phyloP scores from a whole-genome alignment of 768 basidiomycete genomes.

The Clavaria fumosa region DNA sequence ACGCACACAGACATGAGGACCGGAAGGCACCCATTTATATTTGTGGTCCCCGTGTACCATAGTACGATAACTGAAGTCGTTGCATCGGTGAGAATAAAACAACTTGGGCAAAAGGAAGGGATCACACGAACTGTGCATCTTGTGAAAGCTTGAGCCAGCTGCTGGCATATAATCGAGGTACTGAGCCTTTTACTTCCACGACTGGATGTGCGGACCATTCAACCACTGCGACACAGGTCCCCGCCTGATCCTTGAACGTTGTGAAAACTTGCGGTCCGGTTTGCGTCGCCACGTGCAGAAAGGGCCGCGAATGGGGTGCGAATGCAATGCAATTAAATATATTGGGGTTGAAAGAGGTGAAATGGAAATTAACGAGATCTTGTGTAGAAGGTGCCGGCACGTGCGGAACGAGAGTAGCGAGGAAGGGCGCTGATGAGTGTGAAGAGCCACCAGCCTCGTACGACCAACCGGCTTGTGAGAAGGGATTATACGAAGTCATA shows the following conservation, averaged over 20 bases:
- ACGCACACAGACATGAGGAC: too few species aligned
- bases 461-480: constrained; percentile 20
- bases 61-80: too few species aligned
- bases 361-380: constrained; percentile 26
- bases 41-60: too few species aligned
- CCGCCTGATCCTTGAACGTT: constrained; percentile 32
- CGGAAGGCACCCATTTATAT: too few species aligned
- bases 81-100: too few species aligned
- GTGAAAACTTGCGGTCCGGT: constrained; percentile 35
- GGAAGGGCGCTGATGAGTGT: constrained; percentile 27
- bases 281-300: constrained; percentile 37
- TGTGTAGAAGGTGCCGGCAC: constrained; percentile 21
- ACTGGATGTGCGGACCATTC: constrained; percentile 38
- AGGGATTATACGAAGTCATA: constrained; percentile 19
- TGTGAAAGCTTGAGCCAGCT: constrained; percentile 40
- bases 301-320: constrained; percentile 32
- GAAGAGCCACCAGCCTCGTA: constrained; percentile 16
- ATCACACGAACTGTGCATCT: constrained; percentile 18
- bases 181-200: too few species aligned
- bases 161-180: constrained; percentile 32
- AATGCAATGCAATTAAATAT: constrained; percentile 41
- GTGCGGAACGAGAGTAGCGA: constrained; percentile 52
- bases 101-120: too few species aligned
- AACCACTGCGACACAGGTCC: constrained; percentile 34
- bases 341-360: constrained; percentile 34